phyloP scores from a whole-genome alignment of 306 rosid species.

The Crotalaria pallida region DNA sequence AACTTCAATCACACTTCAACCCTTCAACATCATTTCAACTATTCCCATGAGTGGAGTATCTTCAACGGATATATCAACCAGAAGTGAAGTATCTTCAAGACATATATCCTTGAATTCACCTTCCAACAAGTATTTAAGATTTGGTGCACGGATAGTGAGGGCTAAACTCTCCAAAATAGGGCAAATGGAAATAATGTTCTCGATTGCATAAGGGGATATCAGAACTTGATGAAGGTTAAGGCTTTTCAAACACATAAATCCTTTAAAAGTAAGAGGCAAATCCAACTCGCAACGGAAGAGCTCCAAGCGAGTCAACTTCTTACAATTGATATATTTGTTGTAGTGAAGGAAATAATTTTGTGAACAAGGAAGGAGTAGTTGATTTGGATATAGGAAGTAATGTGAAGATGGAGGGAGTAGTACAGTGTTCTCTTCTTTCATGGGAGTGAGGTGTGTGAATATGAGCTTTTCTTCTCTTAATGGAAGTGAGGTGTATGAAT shows the following conservation, averaged over 20 bases:
- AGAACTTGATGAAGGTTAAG: slow-evolving; percentile 72
- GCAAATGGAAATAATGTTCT: slow-evolving; percentile 67
- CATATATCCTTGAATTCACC: slow-evolving; percentile 82
- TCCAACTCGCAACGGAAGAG: slow-evolving; percentile 84
- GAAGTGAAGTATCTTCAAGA: slow-evolving; percentile 63
- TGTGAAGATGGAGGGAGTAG: too few relatives aligned
- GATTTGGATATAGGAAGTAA: too few relatives aligned
- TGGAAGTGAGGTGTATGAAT: too few relatives aligned
- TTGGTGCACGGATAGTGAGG: slow-evolving; percentile 63
- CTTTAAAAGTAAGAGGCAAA: slow-evolving; percentile 61
- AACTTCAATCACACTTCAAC: too few relatives aligned
- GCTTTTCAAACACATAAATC: slow-evolving; percentile 54
- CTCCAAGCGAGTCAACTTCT: slow-evolving; percentile 54
- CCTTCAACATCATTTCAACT: too few relatives aligned
- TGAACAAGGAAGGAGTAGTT: too few relatives aligned
- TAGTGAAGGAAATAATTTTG: too few relatives aligned
- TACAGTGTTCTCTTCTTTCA: too few relatives aligned
- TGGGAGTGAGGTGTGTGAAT: too few relatives aligned
- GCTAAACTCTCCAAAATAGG: slow-evolving; percentile 67
- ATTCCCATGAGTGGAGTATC: too few relatives aligned
- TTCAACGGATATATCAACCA: slow-evolving; percentile 57
- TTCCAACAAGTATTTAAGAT: slow-evolving; percentile 72
- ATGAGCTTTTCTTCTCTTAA: too few relatives aligned
- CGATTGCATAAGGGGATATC: slow-evolving; percentile 62
- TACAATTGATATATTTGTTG: too few relatives aligned